These are phyloP conservation scores for Amoebophrya sp. DNA, from an alignment of 169 alveolate species.

Conservation along the genomic window DNA sequence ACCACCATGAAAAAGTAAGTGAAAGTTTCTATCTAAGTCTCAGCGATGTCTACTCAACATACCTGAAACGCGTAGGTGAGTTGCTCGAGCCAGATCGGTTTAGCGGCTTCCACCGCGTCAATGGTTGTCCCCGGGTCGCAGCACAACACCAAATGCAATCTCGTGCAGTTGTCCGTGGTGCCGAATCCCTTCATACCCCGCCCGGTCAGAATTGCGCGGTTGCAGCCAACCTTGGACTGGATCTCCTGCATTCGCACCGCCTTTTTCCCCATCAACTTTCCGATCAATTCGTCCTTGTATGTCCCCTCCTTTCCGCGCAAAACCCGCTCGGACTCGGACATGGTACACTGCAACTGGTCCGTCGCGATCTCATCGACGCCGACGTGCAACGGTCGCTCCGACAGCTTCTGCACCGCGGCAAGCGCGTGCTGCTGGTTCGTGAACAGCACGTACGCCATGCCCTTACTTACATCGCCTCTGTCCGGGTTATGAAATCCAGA, in stretches of 20 bases:
- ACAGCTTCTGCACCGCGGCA: not conserved
- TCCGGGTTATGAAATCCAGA: too few species aligned
- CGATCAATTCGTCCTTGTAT: not conserved
- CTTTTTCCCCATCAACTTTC: not conserved
- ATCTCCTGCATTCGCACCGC: conserved; percentile 11
- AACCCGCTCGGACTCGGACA: not conserved
- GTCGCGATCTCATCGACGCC: not conserved
- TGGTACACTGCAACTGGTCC: not conserved
- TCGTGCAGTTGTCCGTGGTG: not conserved
- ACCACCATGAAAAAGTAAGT: too few species aligned
- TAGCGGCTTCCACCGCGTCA: not conserved
- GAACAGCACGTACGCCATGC: not conserved
- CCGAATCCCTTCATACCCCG: not conserved
- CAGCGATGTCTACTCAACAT: too few species aligned
- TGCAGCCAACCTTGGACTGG: not conserved
- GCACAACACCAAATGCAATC: not conserved
- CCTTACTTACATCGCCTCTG: not conserved
- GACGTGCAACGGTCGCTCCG: not conserved
- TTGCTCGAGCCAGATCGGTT: not conserved
- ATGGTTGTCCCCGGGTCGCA: not conserved
- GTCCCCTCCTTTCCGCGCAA: not conserved
- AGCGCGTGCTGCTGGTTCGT: not conserved
- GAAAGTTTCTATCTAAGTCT: too few species aligned
- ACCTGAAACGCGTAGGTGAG: not conserved
- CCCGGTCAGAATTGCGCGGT: not conserved